These are phyloP conservation scores for Pisolithus tinctorius DNA, from an alignment of 768 basidiomycete species.

Conservation along the genomic window DNA sequence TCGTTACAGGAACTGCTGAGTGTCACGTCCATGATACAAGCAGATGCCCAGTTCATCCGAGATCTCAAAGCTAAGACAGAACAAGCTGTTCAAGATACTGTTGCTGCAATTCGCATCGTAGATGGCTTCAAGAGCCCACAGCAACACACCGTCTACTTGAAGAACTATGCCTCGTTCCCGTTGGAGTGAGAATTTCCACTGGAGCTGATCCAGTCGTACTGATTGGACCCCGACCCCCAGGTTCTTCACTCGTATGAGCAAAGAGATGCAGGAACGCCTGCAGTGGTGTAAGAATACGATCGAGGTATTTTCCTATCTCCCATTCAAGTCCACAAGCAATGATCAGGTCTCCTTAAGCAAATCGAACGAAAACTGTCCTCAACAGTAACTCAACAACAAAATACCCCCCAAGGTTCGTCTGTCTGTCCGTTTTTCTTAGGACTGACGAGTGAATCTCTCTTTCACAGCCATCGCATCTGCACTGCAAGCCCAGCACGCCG, in stretches of 20 bases:
- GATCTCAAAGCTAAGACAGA: constrained; percentile 73
- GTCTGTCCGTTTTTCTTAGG: neutral
- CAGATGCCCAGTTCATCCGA: constrained; percentile 58
- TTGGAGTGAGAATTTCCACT: constrained; percentile 50
- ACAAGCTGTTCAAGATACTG: constrained; percentile 74
- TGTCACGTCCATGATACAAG: constrained; percentile 53
- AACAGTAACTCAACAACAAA: constrained; percentile 53
- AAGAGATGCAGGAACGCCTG: constrained; percentile 64
- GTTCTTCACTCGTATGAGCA: constrained; percentile 66
- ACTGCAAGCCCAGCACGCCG: constrained; percentile 72
- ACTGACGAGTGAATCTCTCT: constrained; percentile 2
- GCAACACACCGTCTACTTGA: constrained; percentile 60
- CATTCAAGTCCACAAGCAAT: neutral
- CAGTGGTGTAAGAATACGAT: constrained; percentile 78
- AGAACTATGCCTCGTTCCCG: constrained; percentile 77
- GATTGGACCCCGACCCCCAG: constrained; percentile 27
- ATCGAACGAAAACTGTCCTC: constrained; percentile 79
- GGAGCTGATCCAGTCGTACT: neutral
- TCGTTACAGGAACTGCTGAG: constrained; percentile 56
- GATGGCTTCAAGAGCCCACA: constrained; percentile 77
- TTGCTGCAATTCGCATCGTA: constrained; percentile 67
- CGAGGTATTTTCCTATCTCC: constrained; percentile 42
- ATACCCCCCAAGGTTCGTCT: constrained; percentile 64
- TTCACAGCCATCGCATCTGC: constrained; percentile 62
- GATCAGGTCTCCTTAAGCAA: constrained; percentile 21